Percentiles rank a stretch among this genome's conserved stretches.
These are phyloP conservation scores for Dillenia suffruticosa DNA, from an alignment of 164 flowering plant species.

Conservation along the genomic window DNA sequence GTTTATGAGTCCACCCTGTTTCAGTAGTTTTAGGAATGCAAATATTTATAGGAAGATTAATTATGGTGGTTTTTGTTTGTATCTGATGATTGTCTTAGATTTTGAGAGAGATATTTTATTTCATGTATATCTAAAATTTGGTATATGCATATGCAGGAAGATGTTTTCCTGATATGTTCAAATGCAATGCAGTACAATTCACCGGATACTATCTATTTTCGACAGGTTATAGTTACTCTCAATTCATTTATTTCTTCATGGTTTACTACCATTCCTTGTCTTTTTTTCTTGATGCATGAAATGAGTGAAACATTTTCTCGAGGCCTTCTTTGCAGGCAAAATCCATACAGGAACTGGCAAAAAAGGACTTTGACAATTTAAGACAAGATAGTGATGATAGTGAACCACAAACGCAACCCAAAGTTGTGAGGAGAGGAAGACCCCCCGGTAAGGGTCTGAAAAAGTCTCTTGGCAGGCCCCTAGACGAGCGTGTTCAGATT, in stretches of 20 bases:
- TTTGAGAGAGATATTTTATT: no score
- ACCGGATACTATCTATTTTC: constrained; percentile 77
- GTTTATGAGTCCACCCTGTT: no score
- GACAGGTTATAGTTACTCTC: constrained; percentile 52
- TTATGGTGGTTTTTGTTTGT: no score
- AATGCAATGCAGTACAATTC: constrained; percentile 96
- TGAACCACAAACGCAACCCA: constrained; percentile 35
- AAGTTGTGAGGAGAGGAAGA: constrained; percentile 56
- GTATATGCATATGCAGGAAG: constrained; percentile 57
- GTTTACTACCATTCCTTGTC: background rate
- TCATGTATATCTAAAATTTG: constrained; percentile 54
- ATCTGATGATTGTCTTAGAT: no score
- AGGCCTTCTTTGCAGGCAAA: constrained; percentile 54
- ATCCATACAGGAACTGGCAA: constrained; percentile 83
- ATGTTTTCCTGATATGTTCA: constrained; percentile 70
- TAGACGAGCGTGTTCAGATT: constrained; percentile 25
- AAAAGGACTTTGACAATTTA: constrained; percentile 74
- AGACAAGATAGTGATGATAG: constrained; percentile 73
- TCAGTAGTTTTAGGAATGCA: no score
- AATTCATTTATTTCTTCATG: background rate
- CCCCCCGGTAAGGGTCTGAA: constrained; percentile 50
- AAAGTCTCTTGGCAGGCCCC: constrained; percentile 28
- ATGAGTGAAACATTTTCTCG: no score
- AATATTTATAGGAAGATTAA: no score
- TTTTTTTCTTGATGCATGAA: background rate